These are phyloP conservation scores for Calonectria ilicicola DNA, from an alignment of 2,329 filamentous ascomycete genomes.

Conservation along the genomic window DNA sequence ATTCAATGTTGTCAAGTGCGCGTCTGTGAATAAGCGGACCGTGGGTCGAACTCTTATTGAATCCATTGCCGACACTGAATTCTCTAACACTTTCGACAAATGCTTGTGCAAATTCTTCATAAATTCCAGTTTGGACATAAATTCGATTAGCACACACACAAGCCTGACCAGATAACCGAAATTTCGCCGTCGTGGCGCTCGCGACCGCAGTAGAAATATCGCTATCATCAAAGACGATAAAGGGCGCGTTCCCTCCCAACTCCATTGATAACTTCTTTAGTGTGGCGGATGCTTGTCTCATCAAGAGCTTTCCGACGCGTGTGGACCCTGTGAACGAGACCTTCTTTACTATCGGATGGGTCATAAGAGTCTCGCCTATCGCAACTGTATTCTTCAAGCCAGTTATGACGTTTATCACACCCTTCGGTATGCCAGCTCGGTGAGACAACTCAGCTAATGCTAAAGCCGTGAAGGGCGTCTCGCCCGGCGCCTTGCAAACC, in stretches of 20 bases:
- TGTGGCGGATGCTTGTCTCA: constrained; percentile 88
- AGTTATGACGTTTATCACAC: constrained; percentile 91
- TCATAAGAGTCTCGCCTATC: constrained; percentile 82
- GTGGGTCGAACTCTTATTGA: constrained; percentile 77
- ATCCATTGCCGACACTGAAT: constrained; percentile 83
- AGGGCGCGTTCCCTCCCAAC: constrained; percentile 93
- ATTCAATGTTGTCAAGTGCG: constrained; percentile 82
- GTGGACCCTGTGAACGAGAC: constrained; percentile 93
- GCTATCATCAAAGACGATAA: constrained; percentile 97
- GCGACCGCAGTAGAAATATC: constrained; percentile 87
- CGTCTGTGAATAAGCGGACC: constrained; percentile 88
- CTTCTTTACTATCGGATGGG: constrained; percentile 80
- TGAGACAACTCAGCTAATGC: constrained; percentile 88
- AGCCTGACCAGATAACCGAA: constrained; percentile 94
- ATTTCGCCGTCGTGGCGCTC: constrained; percentile 88
- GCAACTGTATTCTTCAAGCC: constrained; percentile 82
- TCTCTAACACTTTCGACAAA: constrained; percentile 78
- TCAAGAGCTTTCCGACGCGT: constrained; percentile 77
- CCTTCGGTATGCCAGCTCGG: constrained; percentile 90
- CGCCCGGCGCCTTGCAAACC: constrained; percentile 91
- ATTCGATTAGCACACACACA: constrained; percentile 92
- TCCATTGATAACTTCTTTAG: constrained; percentile 89
- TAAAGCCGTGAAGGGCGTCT: constrained; percentile 92
- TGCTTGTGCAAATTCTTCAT: constrained; percentile 77
- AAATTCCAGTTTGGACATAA: constrained; percentile 82